Evolutionary conservation across 768 basidiomycete genomes (phyloP), one percentile per base, ranked within the genome.

Genomic region (Grammothele lineata): DNA sequence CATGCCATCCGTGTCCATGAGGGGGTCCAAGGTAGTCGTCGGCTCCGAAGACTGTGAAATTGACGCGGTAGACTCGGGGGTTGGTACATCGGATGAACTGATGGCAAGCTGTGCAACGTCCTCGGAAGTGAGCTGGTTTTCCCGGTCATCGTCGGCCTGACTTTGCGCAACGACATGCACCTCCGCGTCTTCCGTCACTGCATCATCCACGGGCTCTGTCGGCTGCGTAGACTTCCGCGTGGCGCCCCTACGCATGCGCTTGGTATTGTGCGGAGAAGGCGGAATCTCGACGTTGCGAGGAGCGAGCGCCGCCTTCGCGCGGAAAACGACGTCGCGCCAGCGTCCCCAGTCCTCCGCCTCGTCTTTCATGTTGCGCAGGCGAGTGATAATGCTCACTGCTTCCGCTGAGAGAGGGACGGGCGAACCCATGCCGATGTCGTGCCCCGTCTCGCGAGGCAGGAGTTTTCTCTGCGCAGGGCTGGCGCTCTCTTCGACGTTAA

Each of bases 291-390:
- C 48, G 54, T 57, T 51, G 43, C 65, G 63, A 14, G 27, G 27
- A 7, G 27, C 27, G 14, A 89, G 65, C 24, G 73, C 69, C 5
- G 77, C 83, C 64, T 87, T 90, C 5, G 82, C 83, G 4, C 81
- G 80, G 63, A 91, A 92, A 11, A 92, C 75, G 25, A 88, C 81
- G 59, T 93, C 91, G 17, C 89, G 75, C 87, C 87, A 90, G 36
- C 91, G 79, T 48, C 87, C 80, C 86, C 85, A 91, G 56, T 93
- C 90, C 60, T 94, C 91, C 47, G 81, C 77, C 66, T 88, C 85
- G 58, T 94, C 91, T 77, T 92, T 92, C 81, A 85, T 83, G 56
- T 88, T 90, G 45, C 92, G 76, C 46, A 94, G 63, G 18, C 76
- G 72, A 11, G 80, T 85, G 58, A 94, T 92, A n/a, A 92, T 70